Evolutionary conservation across 176 grass and related monocot genomes (phyloP).

Genomic region (Microstegium vimineum): DNA sequence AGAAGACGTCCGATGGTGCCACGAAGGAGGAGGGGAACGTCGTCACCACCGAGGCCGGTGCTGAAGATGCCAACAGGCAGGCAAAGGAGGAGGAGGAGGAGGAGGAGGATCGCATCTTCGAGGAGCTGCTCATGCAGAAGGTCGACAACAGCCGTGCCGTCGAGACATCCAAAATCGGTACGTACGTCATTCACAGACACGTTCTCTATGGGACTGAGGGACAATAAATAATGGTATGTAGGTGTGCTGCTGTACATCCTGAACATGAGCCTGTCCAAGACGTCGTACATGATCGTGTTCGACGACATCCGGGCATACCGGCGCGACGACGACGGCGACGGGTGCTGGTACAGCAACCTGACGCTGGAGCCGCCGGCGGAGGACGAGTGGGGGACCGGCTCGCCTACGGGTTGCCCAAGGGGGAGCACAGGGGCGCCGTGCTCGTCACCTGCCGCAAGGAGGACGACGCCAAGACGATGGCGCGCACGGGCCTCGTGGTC

Average conservation of each 20-base stretch:
- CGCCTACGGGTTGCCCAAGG: conserved; percentile 52
- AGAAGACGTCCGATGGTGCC: neutral
- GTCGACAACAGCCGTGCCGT: neutral
- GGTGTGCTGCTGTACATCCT: conserved; percentile 54
- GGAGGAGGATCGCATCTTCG: no score
- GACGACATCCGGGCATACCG: conserved; percentile 28
- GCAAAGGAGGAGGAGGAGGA: no score
- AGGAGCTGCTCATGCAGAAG: neutral
- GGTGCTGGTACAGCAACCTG: conserved; percentile 49
- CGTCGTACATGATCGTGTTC: conserved; percentile 44
- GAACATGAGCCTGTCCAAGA: conserved; percentile 29
- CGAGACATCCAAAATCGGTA: neutral
- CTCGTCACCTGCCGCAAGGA: conserved; percentile 50
- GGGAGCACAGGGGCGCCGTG: conserved; percentile 30
- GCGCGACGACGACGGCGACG: neutral
- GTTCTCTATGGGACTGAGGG: no score
- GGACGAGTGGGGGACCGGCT: conserved; percentile 42
- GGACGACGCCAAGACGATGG: conserved; percentile 39
- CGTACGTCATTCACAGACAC: no score
- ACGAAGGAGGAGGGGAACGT: neutral
- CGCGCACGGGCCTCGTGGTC: conserved; percentile 35
- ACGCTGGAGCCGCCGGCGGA: neutral
- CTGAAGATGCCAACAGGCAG: neutral
- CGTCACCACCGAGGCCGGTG: neutral
- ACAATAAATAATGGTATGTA: no score